Evolutionary conservation across 352 stramenopile genomes (phyloP), one percentile per base, ranked within the genome.

Genomic region (Elongisporangium senticosum): DNA sequence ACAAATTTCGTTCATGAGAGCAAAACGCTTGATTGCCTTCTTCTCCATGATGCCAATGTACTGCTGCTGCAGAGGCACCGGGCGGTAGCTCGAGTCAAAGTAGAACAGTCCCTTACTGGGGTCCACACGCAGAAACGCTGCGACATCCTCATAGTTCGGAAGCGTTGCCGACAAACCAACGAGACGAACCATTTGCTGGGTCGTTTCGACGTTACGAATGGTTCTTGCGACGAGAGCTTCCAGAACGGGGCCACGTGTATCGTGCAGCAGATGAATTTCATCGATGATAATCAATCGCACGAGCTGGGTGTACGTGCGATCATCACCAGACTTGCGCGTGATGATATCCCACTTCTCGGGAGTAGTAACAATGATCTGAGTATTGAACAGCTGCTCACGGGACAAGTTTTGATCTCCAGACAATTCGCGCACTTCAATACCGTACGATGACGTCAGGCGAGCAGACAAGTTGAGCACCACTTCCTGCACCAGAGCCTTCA

Each of bases 341-440:
- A 99, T 96, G 67, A 99, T 99, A 79, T 99, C 98, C 97, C 97
- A 99, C 75, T 99, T 99, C 63, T 99, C 98, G 1, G 98, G 98
- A 8, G 98, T 99, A 24, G 98, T 99, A 15, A 99, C 97, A 60
- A 99, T 98, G 55, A 99, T 89, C 69, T 99, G 97, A 8, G 98
- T 99, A 69, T 98, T 95, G 33, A 93, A 89, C 55, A 99, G 96
- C 78, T 99, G 95, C 66, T 98, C 90, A 10, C 93, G 83, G 11
- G 96, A 99, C 20, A 99, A 75, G 63, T 96, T 99, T 53, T 98
- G 96, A 79, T 99, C 98, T 64, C 98, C 98, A 2, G 95, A 99
- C 11, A 99, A 75, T 69, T 99, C 98, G 51, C 90, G 83, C 2
- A 99, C 97, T 66, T 87, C 67, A n/a, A 99, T 82, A 7, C 93